Evolutionary conservation across 306 rosid species (phyloP), one percentile per base, ranked within the genome.

Genomic region (Gastrolobium bilobum): DNA sequence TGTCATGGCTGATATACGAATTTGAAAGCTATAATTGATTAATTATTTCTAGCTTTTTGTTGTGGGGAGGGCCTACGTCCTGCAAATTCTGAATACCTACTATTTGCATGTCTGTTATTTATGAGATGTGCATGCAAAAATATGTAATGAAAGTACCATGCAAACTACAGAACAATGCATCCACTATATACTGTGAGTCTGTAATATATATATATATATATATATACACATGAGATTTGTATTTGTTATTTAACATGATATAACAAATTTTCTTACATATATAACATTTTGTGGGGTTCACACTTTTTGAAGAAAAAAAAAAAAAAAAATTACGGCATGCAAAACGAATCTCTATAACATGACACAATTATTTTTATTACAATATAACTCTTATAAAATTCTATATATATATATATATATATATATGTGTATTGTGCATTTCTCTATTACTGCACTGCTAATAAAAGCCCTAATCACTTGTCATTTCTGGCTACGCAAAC

Each of bases 1-100:
- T 53, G 80, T 15, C 73, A 60, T 38, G 20, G 84, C 78, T 75
- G 82, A 65, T 65, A 73, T 76, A 39, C 26, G 90, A 84, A 78
- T 89, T 86, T 86, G 68, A 84, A 82, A 85, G 85, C 88, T 86
- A 89, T 91, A 84, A 91, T 89, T 91, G 90, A 84, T 87, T 87
- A 76, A 91, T 91, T 91, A 89, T 91, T 78, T 86, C 76, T 77
- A 80, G 80, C 83, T 73, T 82, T 80, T 82, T 70, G 71, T 88
- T 58, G 83, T 83, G 79, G 52, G 31, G 73, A 74, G 86, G 89
- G 79, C 86, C 89, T 85, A 78, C 89, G 11, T 0, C 7, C 89
- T 78, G 86, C 86, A 74, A 35, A 40, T 78, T 78, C 88, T 85
- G 89, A 82, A 80, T 60, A 37, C 75, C 89, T 78, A 73, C 82